Percentiles rank a stretch among this genome's conserved stretches.
Conservation (phyloP, 2,329 filamentous ascomycete species). For the Botrytis pseudocinerea region DNA sequence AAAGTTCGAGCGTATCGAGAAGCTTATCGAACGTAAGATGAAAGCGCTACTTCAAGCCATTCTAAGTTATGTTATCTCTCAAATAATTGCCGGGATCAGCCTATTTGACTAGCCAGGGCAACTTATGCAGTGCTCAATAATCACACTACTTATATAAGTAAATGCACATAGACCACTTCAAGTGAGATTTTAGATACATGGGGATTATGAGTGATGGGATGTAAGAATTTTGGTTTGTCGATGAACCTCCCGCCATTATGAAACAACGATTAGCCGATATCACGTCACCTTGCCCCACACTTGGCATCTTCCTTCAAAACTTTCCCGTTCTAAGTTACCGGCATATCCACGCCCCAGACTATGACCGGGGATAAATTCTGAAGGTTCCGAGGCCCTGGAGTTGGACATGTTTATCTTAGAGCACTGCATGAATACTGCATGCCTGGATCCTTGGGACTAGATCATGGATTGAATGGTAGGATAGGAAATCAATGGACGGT, state of each 20-base stretch:
- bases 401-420: neutral
- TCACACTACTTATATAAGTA: neutral
- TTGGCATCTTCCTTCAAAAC: neutral
- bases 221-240: neutral
- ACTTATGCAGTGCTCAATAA: neutral
- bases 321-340: neutral
- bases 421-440: neutral
- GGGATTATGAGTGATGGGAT: neutral
- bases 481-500: neutral
- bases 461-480: too few relatives aligned
- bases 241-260: neutral
- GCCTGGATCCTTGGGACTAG: neutral
- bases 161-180: neutral
- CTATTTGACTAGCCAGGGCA: neutral
- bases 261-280: conserved; percentile 5
- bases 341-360: neutral
- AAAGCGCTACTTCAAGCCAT: neutral
- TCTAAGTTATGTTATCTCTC: neutral
- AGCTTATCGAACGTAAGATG: neutral
- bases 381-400: neutral
- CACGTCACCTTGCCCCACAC: neutral
- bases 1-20: neutral
- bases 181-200: neutral
- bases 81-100: neutral
- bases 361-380: neutral